These are phyloP conservation scores for Fusarium duplospermum DNA, from an alignment of 2,329 filamentous ascomycete species.

Conservation along the genomic window DNA sequence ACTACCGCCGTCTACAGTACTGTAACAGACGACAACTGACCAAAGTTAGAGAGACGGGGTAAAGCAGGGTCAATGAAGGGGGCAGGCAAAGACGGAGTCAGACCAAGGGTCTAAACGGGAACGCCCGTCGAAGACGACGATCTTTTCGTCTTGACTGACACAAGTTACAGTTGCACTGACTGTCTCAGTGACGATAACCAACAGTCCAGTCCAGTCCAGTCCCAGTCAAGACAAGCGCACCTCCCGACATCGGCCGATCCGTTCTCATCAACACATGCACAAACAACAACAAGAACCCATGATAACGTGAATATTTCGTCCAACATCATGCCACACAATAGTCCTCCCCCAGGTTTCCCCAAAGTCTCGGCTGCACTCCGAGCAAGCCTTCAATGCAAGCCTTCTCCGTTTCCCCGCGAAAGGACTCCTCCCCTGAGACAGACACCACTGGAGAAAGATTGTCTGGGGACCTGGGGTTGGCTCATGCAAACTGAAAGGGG, in stretches of 20 bases:
- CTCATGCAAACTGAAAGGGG: slow-evolving; percentile 1
- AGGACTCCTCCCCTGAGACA: background rate
- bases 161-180: background rate
- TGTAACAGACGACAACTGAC: background rate
- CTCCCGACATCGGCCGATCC: slow-evolving; percentile 24
- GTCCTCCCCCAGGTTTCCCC: slow-evolving; percentile 13
- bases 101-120: background rate
- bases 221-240: background rate
- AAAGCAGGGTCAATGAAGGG: background rate
- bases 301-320: background rate
- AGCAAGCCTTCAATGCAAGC: slow-evolving; percentile 5
- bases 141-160: background rate
- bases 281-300: background rate
- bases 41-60: background rate
- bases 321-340: background rate
- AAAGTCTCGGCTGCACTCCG: slow-evolving; percentile 25
- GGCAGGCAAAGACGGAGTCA: background rate
- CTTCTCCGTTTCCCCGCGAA: slow-evolving; percentile 31
- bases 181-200: background rate
- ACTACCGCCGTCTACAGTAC: background rate
- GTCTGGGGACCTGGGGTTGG: slow-evolving; percentile 2
- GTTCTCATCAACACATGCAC: background rate
- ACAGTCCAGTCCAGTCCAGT: background rate
- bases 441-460: background rate
- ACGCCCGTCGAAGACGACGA: background rate